Percentiles rank a stretch among this genome's conserved stretches.
phyloP scores from a whole-genome alignment of 345 rosid genomes.

The Gossypium australe region DNA sequence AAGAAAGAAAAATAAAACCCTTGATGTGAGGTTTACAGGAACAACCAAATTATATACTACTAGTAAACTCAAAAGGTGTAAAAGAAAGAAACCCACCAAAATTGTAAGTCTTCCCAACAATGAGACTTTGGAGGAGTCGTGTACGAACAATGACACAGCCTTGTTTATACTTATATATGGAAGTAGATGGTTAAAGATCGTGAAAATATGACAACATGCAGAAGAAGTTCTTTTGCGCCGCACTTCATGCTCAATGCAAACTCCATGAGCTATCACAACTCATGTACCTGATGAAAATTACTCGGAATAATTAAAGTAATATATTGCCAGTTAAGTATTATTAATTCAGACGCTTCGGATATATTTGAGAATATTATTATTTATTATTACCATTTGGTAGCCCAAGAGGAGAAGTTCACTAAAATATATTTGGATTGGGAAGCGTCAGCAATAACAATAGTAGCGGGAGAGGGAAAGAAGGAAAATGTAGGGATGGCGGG shows the following conservation, averaged over 20 bases:
- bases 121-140: neutral
- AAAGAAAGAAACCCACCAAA: neutral
- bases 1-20: too few relatives aligned
- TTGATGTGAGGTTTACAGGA: too few relatives aligned
- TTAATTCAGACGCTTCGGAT: too few relatives aligned
- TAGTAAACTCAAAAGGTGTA: too few relatives aligned
- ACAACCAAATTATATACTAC: too few relatives aligned
- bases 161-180: neutral
- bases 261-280: neutral
- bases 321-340: too few relatives aligned
- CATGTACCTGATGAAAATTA: neutral
- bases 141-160: neutral
- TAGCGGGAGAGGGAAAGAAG: neutral
- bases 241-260: neutral
- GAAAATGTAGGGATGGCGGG: neutral
- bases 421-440: neutral
- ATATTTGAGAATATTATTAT: too few relatives aligned
- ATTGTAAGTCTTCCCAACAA: neutral
- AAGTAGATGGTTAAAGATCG: neutral
- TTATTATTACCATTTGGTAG: neutral
- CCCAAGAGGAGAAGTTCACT: neutral
- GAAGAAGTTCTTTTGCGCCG: slow-evolving; percentile 8
- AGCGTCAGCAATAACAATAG: neutral
- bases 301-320: too few relatives aligned
- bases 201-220: neutral